phyloP scores from a whole-genome alignment of 768 basidiomycete species.

The Podaxis sp. region DNA sequence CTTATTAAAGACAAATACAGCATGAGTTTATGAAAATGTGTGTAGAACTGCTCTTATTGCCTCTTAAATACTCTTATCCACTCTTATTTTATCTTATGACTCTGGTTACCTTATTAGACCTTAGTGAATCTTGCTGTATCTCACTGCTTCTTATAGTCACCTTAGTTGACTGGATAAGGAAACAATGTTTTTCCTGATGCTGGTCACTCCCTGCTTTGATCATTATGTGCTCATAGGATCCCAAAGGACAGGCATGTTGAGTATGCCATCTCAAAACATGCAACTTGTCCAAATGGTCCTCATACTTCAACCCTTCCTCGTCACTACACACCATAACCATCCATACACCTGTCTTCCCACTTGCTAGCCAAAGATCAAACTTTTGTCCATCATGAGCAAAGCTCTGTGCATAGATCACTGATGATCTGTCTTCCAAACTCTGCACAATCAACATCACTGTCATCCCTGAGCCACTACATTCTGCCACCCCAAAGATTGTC shows the following conservation, averaged over 20 bases:
- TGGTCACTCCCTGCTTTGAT: constrained; percentile 14
- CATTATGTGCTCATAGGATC: background rate
- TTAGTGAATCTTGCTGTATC: too few relatives aligned
- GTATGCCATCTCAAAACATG: constrained; percentile 29
- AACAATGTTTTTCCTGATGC: too few relatives aligned
- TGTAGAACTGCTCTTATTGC: too few relatives aligned
- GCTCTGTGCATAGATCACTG: background rate
- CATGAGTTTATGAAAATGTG: too few relatives aligned
- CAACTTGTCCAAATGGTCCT: constrained; percentile 18
- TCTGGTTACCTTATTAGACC: too few relatives aligned
- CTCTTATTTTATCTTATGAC: too few relatives aligned
- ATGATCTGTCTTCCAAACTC: background rate
- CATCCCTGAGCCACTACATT: background rate
- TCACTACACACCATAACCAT: constrained; percentile 18
- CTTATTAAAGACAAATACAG: too few relatives aligned
- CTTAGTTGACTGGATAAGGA: too few relatives aligned
- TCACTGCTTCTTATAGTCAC: too few relatives aligned
- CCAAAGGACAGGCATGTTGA: constrained; percentile 28
- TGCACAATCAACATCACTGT: background rate
- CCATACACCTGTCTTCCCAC: background rate
- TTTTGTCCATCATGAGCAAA: background rate
- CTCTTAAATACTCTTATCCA: too few relatives aligned
- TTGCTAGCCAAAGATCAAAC: background rate
- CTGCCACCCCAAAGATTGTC: background rate
- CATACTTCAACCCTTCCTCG: constrained; percentile 17